Percentiles rank a stretch among this genome's conserved stretches.
Evolutionary conservation across 495 filamentous ascomycete species (phyloP).

Genomic region (Penicillium goetzii): DNA sequence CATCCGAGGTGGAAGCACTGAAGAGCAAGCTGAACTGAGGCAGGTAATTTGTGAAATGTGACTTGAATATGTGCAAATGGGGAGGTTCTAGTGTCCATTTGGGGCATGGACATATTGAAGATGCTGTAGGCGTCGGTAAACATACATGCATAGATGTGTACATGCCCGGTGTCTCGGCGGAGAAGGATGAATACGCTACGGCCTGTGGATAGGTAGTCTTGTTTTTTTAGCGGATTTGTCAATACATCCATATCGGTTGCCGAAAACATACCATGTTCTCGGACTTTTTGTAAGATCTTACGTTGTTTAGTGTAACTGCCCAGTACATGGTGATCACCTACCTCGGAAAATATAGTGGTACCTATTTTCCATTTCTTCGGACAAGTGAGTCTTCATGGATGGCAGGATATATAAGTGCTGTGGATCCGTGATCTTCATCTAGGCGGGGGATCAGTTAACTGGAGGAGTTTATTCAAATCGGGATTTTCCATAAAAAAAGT

Average conservation of each 20-base stretch:
- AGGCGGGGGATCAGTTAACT: too few relatives aligned
- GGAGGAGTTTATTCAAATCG: too few relatives aligned
- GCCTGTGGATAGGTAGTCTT: slow-evolving; percentile 33
- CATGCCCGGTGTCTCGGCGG: slow-evolving; percentile 7
- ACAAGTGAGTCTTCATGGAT: too few relatives aligned
- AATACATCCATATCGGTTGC: slow-evolving; percentile 33
- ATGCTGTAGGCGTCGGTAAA: background rate
- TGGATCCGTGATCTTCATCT: too few relatives aligned
- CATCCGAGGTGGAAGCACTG: slow-evolving; percentile 50
- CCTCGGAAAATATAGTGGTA: too few relatives aligned
- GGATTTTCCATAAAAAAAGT: too few relatives aligned
- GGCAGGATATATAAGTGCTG: too few relatives aligned
- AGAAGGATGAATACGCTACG: slow-evolving; percentile 15
- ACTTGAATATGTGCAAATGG: slow-evolving; percentile 6
- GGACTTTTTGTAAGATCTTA: background rate
- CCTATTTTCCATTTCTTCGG: too few relatives aligned
- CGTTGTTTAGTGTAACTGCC: too few relatives aligned
- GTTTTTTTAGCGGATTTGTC: slow-evolving; percentile 35
- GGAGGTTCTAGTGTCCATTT: slow-evolving; percentile 15
- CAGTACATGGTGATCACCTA: too few relatives aligned
- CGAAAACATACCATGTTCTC: slow-evolving; percentile 13
- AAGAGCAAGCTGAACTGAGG: slow-evolving; percentile 47
- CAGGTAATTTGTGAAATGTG: background rate
- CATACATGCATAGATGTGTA: slow-evolving; percentile 14
- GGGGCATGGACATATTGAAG: background rate